A percentile compares a stretch with the other conserved stretches of the same genome.
phyloP scores from a whole-genome alignment of 148 eudicot genomes.

The Camellia japonica region DNA sequence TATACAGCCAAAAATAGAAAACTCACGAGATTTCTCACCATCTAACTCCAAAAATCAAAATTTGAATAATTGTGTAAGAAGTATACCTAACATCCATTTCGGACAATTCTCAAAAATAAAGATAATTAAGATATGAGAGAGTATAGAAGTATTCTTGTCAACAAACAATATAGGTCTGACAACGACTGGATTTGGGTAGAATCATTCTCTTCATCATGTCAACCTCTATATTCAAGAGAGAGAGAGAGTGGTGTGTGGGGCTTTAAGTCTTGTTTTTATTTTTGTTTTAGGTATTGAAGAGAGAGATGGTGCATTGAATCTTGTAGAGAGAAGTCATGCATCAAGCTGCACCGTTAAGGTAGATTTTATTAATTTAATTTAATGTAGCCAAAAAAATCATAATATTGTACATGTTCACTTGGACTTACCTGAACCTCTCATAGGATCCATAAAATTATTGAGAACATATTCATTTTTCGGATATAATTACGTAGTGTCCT shows the following conservation, averaged over 20 bases:
- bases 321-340: background rate
- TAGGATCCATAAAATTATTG: too few species aligned
- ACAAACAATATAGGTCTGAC: background rate
- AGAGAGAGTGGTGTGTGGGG: background rate
- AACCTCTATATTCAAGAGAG: background rate
- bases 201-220: constrained; percentile 7
- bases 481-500: too few species aligned
- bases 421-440: background rate
- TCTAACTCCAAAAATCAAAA: too few species aligned
- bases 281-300: background rate
- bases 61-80: too few species aligned
- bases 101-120: too few species aligned
- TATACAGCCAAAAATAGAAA: too few species aligned
- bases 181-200: background rate
- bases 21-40: too few species aligned
- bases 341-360: background rate
- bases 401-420: background rate
- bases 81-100: too few species aligned
- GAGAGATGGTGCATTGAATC: constrained; percentile 11
- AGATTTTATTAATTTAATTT: background rate
- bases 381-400: background rate
- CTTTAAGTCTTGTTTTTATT: background rate
- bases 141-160: background rate
- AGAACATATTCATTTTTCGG: too few species aligned
- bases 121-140: too few species aligned